Base-by-base conservation (phyloP, 495 filamentous ascomycete species). In the Aspergillus ellipticus region DNA sequence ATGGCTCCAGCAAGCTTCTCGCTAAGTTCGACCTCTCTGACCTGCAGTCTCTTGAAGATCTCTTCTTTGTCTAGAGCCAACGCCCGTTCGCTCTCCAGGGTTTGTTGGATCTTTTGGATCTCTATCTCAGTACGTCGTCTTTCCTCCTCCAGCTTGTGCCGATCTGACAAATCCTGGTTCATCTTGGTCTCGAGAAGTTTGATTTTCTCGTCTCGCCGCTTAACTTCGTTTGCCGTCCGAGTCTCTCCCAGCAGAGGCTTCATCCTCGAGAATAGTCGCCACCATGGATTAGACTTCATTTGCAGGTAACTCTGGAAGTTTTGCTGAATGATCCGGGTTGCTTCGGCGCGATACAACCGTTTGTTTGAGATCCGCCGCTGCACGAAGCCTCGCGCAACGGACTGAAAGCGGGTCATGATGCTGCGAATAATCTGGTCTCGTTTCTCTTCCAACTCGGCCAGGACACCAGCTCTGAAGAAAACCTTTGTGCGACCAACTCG, bases 1-100 rank as follows among this genome's bases (percentile, higher is more conserved):
- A 97, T 80, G n/a, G 94, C 92, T 29, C 86, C 94, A 11, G 90
- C 82, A 19, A 99, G 77, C 72, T 97, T 96, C 63, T 99, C 95
- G 16, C 82, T 86, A 0, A 99, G 79, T 63, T 97, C 92, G 4
- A 85, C 83, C 66, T 97, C 94, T 21, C 93, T 85, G 33, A 87
- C 67, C 64, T 96, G 93, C n/a, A 97, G 78, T 16, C 95, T 82
- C 66, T 92, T 94, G 76, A 97, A 97, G 35, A 99, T 97, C 58
- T 97, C 94, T 60, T 99, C 95, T 66, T 97, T 99, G 69, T 99
- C 95, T 7, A 99, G 76, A 0, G 95, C 95, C 26, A 99, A 76
- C 19, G 92, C 89, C 51, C 95, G 85, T 71, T 99, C 95, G 56
- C 92, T 96, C 71, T 99, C 95, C 9, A 99, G 74, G 1, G 88